A percentile compares a stretch with the other conserved stretches of the same genome.
These are phyloP conservation scores for Agaricales sp. DNA, from an alignment of 1,284 basidiomycete genomes.

Conservation along the genomic window DNA sequence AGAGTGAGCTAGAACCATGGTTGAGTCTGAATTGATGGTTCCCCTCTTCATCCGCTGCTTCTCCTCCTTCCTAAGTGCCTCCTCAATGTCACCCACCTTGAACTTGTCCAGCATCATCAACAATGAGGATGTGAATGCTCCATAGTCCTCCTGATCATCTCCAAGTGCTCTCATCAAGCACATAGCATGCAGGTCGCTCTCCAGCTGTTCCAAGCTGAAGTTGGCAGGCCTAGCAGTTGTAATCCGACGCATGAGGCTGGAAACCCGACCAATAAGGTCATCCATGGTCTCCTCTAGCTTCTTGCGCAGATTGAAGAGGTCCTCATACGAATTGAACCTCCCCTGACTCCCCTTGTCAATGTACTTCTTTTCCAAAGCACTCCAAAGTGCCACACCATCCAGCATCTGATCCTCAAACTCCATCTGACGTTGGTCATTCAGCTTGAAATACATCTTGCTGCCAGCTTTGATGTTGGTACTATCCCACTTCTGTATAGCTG, in stretches of 20 bases:
- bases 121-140: neutral
- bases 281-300: slow-evolving; percentile 17
- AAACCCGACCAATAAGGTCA: slow-evolving; percentile 16
- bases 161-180: neutral
- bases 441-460: neutral
- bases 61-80: neutral
- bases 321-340: slow-evolving; percentile 22
- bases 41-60: too few relatives aligned
- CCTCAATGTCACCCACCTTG: neutral
- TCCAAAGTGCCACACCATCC: neutral
- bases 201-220: slow-evolving; percentile 16
- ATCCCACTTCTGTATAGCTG: too few relatives aligned
- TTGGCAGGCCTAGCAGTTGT: slow-evolving; percentile 14
- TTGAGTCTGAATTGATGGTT: too few relatives aligned
- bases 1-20: neutral
- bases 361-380: neutral
- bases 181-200: slow-evolving; percentile 12
- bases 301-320: slow-evolving; percentile 20
- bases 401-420: neutral
- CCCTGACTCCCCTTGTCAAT: neutral
- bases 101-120: neutral
- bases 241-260: slow-evolving; percentile 15
- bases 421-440: neutral
- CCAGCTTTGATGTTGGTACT: neutral
- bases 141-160: neutral